Base-by-base conservation (phyloP, 106 monocot species). In the Dioscorea zingiberensis region DNA sequence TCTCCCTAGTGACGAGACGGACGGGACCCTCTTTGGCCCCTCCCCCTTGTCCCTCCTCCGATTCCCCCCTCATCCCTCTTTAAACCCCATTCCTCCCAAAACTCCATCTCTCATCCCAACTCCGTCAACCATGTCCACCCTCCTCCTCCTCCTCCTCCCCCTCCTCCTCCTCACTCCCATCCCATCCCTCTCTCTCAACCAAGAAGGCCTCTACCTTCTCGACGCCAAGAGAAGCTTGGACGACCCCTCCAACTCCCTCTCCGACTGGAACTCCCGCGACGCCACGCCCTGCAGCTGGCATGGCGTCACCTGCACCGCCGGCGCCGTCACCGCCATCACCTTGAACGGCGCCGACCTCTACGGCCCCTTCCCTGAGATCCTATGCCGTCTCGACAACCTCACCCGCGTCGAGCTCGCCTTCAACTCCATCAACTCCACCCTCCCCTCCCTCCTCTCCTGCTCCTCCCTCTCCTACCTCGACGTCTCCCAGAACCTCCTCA, bases 381-480 rank as follows among this genome's bases (percentile, higher is more conserved):
- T 93, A 62, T 93, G 88, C 79, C 60, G 54, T 58, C 78, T 93
- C 44, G 66, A 74, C 55, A 63, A 44, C 47, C 83, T 93, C 53
- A 59, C 74, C 63, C 46, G 13, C 47, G 67, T 93, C 70, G 64
- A 69, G 60, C 85, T 93, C 24, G 29, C 69, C 26, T 8, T 0
- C 13, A 93, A 93, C 80, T 88, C 67, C 80, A 78, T 93, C 60
- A 83, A 80, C 71, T 77, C 85, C 53, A 66, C 83, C 25, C 68
- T 93, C 17, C 12, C 65, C 21, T 56, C 77, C 49, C 22, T 85
- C 47, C 18, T 7, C 47, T 30, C 23, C 38, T 88, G 88, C 72
- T 21, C 71, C 47, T 53, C 85, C 25, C 77, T 93, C 44, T 22
- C 58, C 22, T 60, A 70, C 53, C 72, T 93, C 69, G 80, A 88